A percentile compares a stretch with the other conserved stretches of the same genome.
Conservation (phyloP, 2,329 filamentous ascomycete species). For the Nemania abortiva region DNA sequence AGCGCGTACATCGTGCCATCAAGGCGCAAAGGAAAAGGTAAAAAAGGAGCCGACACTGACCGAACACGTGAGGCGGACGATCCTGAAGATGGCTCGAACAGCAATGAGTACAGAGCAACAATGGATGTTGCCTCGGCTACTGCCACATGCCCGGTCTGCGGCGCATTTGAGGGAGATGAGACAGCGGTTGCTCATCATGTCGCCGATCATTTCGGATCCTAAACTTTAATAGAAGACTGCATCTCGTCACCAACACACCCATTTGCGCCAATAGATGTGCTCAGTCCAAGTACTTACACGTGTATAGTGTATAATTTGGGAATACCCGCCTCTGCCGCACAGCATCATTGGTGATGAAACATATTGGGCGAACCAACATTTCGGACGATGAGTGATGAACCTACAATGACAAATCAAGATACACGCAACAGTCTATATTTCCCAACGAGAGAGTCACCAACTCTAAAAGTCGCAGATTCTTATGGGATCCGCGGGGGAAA, state of each 20-base stretch:
- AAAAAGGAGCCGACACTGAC: constrained; percentile 42
- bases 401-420: background rate
- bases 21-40: constrained; percentile 50
- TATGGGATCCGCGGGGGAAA: background rate
- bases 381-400: background rate
- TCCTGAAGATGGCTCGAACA: constrained; percentile 30
- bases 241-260: background rate
- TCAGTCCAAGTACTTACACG: background rate
- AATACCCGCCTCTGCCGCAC: background rate
- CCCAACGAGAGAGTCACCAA: background rate
- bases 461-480: background rate
- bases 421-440: background rate
- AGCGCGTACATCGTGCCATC: constrained; percentile 62
- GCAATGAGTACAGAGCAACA: constrained; percentile 26
- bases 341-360: background rate
- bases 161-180: constrained; percentile 75
- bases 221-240: background rate
- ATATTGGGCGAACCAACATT: background rate
- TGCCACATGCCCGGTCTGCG: constrained; percentile 73
- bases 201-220: constrained; percentile 64
- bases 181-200: constrained; percentile 76
- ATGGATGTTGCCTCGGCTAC: constrained; percentile 49
- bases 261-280: background rate
- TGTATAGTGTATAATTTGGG: background rate
- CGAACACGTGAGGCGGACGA: constrained; percentile 32